Evolutionary conservation across 1,139 yeast species (phyloP).

Genomic region (Zygosaccharomyces pseudobailii): DNA sequence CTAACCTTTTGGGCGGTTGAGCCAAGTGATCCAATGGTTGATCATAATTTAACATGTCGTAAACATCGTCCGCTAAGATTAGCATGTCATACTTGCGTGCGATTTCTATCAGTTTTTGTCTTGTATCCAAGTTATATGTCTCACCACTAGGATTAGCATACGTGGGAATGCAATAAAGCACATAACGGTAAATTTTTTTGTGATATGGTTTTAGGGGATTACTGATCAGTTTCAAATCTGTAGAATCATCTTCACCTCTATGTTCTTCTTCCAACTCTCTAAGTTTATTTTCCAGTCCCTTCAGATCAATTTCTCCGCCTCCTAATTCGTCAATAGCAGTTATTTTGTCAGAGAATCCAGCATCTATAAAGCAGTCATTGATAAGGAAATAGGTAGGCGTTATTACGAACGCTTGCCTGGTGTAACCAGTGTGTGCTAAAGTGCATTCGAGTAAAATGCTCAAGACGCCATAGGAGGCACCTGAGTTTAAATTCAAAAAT

Average conservation of each 20-base stretch:
- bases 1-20: constrained; percentile 43
- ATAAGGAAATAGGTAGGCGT: constrained; percentile 82
- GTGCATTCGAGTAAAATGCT: constrained; percentile 59
- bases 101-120: constrained; percentile 53
- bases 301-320: constrained; percentile 53
- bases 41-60: constrained; percentile 62
- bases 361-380: constrained; percentile 71
- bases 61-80: constrained; percentile 79
- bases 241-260: constrained; percentile 19
- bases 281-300: constrained; percentile 46
- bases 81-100: constrained; percentile 77
- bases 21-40: constrained; percentile 31
- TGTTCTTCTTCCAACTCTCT: constrained; percentile 35
- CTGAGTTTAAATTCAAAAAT: constrained; percentile 67
- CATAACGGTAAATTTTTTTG: constrained; percentile 61
- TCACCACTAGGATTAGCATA: constrained; percentile 85
- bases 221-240: constrained; percentile 28
- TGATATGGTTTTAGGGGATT: constrained; percentile 44
- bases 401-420: constrained; percentile 64
- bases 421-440: constrained; percentile 49
- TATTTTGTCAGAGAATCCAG: constrained; percentile 68
- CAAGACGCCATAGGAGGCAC: constrained; percentile 83
- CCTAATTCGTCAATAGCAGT: constrained; percentile 60
- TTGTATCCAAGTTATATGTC: constrained; percentile 50
- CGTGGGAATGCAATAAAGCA: constrained; percentile 76